Base-by-base conservation (phyloP, 345 rosid genomes). In the Arabidopsis suecica region DNA sequence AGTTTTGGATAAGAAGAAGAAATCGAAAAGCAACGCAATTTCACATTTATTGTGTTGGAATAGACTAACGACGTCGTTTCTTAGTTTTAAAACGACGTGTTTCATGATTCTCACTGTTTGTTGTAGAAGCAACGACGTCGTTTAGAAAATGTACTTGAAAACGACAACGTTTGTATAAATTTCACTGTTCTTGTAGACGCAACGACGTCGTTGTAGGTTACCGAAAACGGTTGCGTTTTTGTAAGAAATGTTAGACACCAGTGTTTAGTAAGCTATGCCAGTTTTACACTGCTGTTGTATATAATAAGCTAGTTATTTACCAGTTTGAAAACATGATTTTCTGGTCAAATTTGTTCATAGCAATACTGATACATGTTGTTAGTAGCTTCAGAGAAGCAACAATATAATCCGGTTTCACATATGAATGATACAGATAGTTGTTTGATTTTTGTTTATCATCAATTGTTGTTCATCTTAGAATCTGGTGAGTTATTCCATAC, bases 1-100 rank as follows among this genome's bases (percentile, higher is more conserved):
- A 5, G 8, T 12, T 45, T 60, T 30, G 83, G 84, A 78, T 78
- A 82, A 78, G 87, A 16, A 16, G 18, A 16, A 79, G 84, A 78
- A 48, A 66, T 32, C 1, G 63, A 48, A 50, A 20, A 9, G 48
- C 68, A 12, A 8, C n/a, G 34, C 36, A 28, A 16, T 60, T 71
- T 72, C 18, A 60, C 16, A 59, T 74, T 10, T 42, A n/a, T 12
- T 16, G 44, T 12, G 20, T 12, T 37, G 6, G 14, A 13, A 49
- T 20, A 3, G 0, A 7, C 0, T 3, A 7, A 44, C 77, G 64
- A n/a, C 71, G 65, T 72, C 75, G 75, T 28, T 28, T 3, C 32
- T 3, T 28, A 28, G 32, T 3, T 4, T 28, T 36, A 3, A 40
- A 40, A 40, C 44, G 44, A 11, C 5, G 44, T 14, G 44, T 36